phyloP scores from a whole-genome alignment of 257 asterid genomes.

The Solanum virginianum region DNA sequence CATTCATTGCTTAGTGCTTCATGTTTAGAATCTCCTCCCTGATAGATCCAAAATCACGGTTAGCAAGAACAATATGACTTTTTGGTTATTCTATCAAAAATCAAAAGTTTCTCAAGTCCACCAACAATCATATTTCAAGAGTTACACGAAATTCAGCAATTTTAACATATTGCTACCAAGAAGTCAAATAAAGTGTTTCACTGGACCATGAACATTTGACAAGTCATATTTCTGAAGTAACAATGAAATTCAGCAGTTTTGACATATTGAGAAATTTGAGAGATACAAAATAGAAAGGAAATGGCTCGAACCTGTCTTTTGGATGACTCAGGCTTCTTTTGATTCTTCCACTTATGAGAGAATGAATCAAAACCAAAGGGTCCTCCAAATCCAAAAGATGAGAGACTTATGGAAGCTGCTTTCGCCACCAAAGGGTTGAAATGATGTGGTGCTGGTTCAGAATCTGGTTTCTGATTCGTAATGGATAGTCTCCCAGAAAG shows the following conservation, averaged over 20 bases:
- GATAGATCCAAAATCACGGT: conserved; percentile 5
- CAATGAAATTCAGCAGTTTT: neutral
- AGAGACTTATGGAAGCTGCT: conserved; percentile 89
- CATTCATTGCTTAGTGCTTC: conserved; percentile 76
- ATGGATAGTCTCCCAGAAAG: conserved; percentile 48
- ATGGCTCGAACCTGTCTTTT: conserved; percentile 37
- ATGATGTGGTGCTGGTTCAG: conserved; percentile 38
- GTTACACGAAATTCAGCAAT: neutral
- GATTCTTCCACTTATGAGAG: conserved; percentile 50
- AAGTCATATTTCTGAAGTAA: neutral
- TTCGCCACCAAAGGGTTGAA: conserved; percentile 90
- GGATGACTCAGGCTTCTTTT: conserved; percentile 40
- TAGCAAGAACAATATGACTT: neutral
- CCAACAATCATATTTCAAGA: neutral
- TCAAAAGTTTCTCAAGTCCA: neutral
- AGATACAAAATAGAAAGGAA: neutral
- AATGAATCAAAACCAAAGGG: conserved; percentile 82
- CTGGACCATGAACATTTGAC: neutral
- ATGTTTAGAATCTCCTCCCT: conserved; percentile 55
- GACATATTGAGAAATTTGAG: neutral
- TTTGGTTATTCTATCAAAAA: neutral
- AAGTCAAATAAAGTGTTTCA: neutral
- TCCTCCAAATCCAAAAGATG: conserved; percentile 78
- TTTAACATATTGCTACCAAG: neutral
- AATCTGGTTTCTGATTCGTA: conserved; percentile 25